These are phyloP conservation scores for Lactarius pseudohatsudake DNA, from an alignment of 768 basidiomycete genomes.

Conservation along the genomic window DNA sequence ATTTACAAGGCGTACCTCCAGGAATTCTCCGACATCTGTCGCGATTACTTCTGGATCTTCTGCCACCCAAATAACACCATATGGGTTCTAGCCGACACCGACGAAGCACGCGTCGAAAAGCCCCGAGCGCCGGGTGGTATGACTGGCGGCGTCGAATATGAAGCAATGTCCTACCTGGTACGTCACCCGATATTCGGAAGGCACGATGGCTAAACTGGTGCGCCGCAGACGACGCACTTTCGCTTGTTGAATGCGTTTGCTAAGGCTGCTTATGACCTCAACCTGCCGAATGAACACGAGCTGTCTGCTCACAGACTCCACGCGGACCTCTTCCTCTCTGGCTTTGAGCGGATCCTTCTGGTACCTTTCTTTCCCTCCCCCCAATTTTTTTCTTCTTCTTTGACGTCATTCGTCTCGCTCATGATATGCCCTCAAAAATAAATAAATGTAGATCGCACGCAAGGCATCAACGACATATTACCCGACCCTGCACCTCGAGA, in stretches of 20 bases:
- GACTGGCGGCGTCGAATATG: constrained; percentile 98
- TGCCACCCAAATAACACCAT: constrained; percentile 93
- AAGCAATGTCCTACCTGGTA: constrained; percentile 95
- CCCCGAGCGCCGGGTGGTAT: constrained; percentile 95
- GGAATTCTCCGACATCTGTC: constrained; percentile 84
- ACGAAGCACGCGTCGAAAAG: constrained; percentile 82
- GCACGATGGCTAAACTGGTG: background rate
- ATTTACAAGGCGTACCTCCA: constrained; percentile 81
- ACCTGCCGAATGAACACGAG: constrained; percentile 65
- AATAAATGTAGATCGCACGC: constrained; percentile 73
- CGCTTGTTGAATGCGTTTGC: constrained; percentile 82
- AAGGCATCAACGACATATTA: constrained; percentile 96
- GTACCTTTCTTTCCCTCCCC: constrained; percentile 45
- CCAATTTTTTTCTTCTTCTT: constrained; percentile 1
- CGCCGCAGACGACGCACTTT: constrained; percentile 79
- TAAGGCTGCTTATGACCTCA: constrained; percentile 60
- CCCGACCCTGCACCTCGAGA: constrained; percentile 89
- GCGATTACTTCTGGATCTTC: constrained; percentile 97
- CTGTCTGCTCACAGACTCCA: constrained; percentile 84
- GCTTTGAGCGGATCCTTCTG: constrained; percentile 85
- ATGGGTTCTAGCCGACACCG: constrained; percentile 82
- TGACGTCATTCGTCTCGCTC: background rate
- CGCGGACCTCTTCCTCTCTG: constrained; percentile 83
- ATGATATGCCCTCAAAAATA: background rate
- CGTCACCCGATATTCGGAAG: background rate